Percentiles rank a stretch among this genome's conserved stretches.
Evolutionary conservation across 2,329 filamentous ascomycete species (phyloP).

Genomic region (Tolypocladium nubicola): DNA sequence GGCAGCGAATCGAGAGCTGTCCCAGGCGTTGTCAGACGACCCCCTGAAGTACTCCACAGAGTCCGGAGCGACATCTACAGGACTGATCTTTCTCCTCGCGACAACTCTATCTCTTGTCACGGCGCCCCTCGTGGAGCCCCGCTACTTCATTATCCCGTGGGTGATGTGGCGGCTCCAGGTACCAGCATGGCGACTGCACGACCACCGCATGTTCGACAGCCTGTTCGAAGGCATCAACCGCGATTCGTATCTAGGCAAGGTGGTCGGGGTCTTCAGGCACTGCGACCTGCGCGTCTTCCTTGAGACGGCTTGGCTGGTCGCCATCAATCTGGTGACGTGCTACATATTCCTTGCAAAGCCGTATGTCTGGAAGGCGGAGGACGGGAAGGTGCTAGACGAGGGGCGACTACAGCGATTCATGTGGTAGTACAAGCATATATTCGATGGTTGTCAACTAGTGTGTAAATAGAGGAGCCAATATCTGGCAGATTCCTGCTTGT

Average conservation of each 20-base stretch:
- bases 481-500: too few species aligned
- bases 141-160: conserved; percentile 95
- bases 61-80: conserved; percentile 36
- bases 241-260: not conserved
- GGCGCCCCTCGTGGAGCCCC: conserved; percentile 85
- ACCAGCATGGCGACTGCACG: conserved; percentile 35
- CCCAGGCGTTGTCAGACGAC: conserved; percentile 12
- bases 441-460: not conserved
- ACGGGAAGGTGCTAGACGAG: conserved; percentile 40
- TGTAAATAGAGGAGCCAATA: not conserved
- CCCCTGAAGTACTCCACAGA: conserved; percentile 15
- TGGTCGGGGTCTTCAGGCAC: conserved; percentile 4
- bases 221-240: not conserved
- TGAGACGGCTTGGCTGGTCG: conserved; percentile 61
- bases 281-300: conserved; percentile 38
- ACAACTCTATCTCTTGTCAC: conserved; percentile 73
- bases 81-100: conserved; percentile 51
- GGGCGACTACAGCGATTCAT: conserved; percentile 66
- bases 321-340: conserved; percentile 55
- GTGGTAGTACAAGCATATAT: conserved; percentile 43
- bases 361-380: conserved; percentile 52
- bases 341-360: conserved; percentile 60
- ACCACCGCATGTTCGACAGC: conserved; percentile 4
- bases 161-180: conserved; percentile 81
- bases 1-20: conserved; percentile 1